These are phyloP conservation scores for Noccaea caerulescens DNA, from an alignment of 345 rosid species.

Conservation along the genomic window DNA sequence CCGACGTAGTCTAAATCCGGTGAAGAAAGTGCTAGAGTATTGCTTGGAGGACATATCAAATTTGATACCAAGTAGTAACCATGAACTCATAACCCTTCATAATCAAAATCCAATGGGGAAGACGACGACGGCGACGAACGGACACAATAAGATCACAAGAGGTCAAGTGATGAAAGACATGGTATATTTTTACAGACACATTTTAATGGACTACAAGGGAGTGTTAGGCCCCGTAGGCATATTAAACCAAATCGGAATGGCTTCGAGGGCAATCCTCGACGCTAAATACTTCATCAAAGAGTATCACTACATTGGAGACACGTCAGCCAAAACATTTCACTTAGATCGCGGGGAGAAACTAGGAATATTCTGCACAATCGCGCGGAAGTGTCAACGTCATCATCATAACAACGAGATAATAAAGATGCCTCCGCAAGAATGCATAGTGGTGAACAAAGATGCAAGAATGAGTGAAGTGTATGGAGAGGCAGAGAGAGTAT, in stretches of 20 bases:
- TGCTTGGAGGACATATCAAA: slow-evolving; percentile 76
- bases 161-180: slow-evolving; percentile 73
- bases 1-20: slow-evolving; percentile 87
- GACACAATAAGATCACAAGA: slow-evolving; percentile 57
- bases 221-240: slow-evolving; percentile 44
- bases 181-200: slow-evolving; percentile 54
- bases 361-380: slow-evolving; percentile 61
- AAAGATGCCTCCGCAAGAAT: slow-evolving; percentile 61
- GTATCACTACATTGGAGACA: slow-evolving; percentile 43
- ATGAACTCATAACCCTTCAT: slow-evolving; percentile 42
- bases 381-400: slow-evolving; percentile 39
- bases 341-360: slow-evolving; percentile 49
- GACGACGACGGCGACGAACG: slow-evolving; percentile 20
- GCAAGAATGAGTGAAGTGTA: slow-evolving; percentile 71
- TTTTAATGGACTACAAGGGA: slow-evolving; percentile 61
- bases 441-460: slow-evolving; percentile 57
- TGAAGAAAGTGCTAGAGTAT: slow-evolving; percentile 86
- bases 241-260: slow-evolving; percentile 56
- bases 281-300: slow-evolving; percentile 73
- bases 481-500: slow-evolving; percentile 61
- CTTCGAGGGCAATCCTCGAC: slow-evolving; percentile 73
- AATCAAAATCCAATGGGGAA: slow-evolving; percentile 52
- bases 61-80: slow-evolving; percentile 50
- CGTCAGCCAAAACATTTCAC: slow-evolving; percentile 39
- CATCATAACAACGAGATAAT: slow-evolving; percentile 36